These are phyloP conservation scores for Russula vinacea DNA, from an alignment of 768 basidiomycete genomes.

Conservation along the genomic window DNA sequence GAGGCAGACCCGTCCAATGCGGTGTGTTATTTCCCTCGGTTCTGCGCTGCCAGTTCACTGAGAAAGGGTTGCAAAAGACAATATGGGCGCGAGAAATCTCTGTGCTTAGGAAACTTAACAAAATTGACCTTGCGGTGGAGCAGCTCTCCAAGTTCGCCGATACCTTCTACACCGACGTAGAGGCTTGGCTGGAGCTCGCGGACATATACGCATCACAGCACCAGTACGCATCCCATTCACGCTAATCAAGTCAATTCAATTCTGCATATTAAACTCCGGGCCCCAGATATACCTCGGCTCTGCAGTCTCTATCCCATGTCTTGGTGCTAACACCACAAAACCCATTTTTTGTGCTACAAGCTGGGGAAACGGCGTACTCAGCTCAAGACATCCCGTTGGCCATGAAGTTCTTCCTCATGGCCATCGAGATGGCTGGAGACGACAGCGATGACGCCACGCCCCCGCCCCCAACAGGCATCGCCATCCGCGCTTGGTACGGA, in stretches of 20 bases:
- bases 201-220: constrained; percentile 73
- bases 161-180: constrained; percentile 83
- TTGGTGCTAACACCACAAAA: constrained; percentile 83
- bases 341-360: constrained; percentile 77
- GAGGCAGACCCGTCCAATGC: constrained; percentile 64
- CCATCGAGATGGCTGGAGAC: constrained; percentile 75
- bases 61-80: constrained; percentile 40
- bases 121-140: constrained; percentile 61
- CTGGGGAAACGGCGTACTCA: constrained; percentile 86
- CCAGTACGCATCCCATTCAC: constrained; percentile 51
- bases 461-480: constrained; percentile 49
- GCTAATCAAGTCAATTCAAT: not conserved
- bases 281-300: constrained; percentile 63
- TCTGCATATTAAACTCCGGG: not conserved
- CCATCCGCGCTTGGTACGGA: constrained; percentile 77
- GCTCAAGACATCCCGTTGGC: constrained; percentile 70
- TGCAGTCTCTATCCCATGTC: constrained; percentile 77
- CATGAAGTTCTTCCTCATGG: constrained; percentile 73
- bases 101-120: constrained; percentile 60
- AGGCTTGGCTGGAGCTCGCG: constrained; percentile 85
- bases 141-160: constrained; percentile 75
- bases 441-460: constrained; percentile 42
- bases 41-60: not conserved
- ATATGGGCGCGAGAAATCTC: constrained; percentile 82
- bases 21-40: constrained; percentile 45